Evolutionary conservation across 768 basidiomycete species (phyloP), one percentile per base, ranked within the genome.

Genomic region (Bullera alba): DNA sequence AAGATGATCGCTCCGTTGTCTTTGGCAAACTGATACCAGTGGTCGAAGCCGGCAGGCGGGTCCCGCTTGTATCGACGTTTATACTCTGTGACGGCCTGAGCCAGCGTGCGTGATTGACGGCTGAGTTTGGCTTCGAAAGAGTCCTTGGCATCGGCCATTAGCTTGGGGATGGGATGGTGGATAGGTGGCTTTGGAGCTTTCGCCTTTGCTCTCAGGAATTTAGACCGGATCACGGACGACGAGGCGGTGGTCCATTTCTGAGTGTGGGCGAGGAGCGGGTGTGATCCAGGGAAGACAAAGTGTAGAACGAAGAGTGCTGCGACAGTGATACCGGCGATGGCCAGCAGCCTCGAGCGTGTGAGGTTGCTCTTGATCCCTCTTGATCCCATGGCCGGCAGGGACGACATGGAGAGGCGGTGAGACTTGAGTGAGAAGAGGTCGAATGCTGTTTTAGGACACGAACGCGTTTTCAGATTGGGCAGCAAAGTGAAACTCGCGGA

Each of bases 1-100:
- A 86, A 76, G 73, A 97, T 81, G 60, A 82, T 80, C 41, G 87
- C 83, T 5, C 79, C 74, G 71, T 88, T 79, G 50, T 81, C 76
- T 69, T 79, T 75, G 14, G 84, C 86, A 71, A 89, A 96, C 38
- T 73, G 67, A 80, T 12, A 62, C 65, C 65, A 70, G 21, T 51
- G 42, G 27, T 70, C 68, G 44, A 70, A 70, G 2, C 68, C 68
- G 26, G 54, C 63, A 1, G 68, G 68, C 8, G 68, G 68, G 22
- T 54, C 23, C 27, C 65, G 48, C 2, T 51, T 60, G 50, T 70
- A 70, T 42, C 68, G 56, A 39, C 60, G 61, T 25, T 62, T 29
- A 47, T 70, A 70, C 52, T 70, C 68, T 41, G 65, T 57, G 4
- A 65, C 65, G 16, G 65, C 65, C 45, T 70, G 44, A 3, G 47